These are phyloP conservation scores for Plectosphaerella plurivora DNA, from an alignment of 2,329 filamentous ascomycete species.

Conservation along the genomic window DNA sequence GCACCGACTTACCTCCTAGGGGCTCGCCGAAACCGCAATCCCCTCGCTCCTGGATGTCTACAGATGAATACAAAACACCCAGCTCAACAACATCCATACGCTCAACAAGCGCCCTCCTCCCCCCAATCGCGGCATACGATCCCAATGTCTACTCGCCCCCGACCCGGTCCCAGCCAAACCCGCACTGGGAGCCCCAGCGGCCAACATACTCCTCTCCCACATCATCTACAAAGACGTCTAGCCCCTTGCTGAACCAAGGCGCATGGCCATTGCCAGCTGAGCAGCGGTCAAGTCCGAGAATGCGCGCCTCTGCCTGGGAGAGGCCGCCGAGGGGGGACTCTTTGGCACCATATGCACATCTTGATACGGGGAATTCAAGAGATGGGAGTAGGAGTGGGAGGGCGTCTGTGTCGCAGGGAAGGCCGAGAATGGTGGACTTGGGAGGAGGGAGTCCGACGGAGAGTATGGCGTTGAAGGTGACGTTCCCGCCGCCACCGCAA, in stretches of 20 bases:
- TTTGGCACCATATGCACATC: no score
- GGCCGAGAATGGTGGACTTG: slow-evolving; percentile 6
- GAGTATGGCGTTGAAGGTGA: slow-evolving; percentile 27
- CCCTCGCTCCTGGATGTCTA: slow-evolving; percentile 5
- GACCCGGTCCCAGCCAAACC: background rate
- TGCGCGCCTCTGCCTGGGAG: background rate
- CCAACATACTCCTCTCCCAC: background rate
- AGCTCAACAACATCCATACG: slow-evolving; percentile 24
- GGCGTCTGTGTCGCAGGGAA: slow-evolving; percentile 2
- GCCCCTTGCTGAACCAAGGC: slow-evolving; percentile 3
- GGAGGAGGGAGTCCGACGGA: slow-evolving; percentile 27
- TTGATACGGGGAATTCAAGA: no score
- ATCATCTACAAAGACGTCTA: background rate
- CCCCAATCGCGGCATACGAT: background rate
- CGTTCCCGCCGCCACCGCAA: slow-evolving; percentile 34
- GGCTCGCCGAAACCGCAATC: slow-evolving; percentile 8
- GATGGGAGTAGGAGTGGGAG: background rate
- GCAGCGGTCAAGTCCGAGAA: background rate
- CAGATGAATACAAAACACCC: slow-evolving; percentile 19
- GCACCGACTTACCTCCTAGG: slow-evolving; percentile 4
- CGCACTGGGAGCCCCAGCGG: background rate
- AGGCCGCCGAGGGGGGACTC: no score
- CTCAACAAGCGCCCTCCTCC: slow-evolving; percentile 29
- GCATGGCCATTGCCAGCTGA: slow-evolving; percentile 7
- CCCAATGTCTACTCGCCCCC: background rate